Evolutionary conservation across 805 yeast genomes (phyloP).

Genomic region (Kazachstania viticola): DNA sequence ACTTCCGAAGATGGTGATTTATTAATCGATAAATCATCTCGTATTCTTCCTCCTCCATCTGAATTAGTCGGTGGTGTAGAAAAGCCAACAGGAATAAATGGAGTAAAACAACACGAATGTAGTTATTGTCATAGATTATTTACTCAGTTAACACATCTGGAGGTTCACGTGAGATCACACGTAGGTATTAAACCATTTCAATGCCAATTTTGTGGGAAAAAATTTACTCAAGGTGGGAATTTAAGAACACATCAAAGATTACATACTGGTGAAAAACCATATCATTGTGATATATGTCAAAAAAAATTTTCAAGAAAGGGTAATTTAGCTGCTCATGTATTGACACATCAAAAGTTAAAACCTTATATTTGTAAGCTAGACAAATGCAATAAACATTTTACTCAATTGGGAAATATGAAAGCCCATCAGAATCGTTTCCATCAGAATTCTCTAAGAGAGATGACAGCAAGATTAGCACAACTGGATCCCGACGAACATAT

Average conservation of each 20-base stretch:
- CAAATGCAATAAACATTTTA: slow-evolving; percentile 70
- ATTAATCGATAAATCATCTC: slow-evolving; percentile 37
- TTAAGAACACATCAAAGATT: slow-evolving; percentile 72
- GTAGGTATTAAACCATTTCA: slow-evolving; percentile 78
- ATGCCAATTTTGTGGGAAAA: slow-evolving; percentile 67
- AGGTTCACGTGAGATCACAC: slow-evolving; percentile 80
- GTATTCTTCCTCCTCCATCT: slow-evolving; percentile 45
- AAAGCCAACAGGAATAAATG: slow-evolving; percentile 35
- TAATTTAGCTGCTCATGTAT: slow-evolving; percentile 75
- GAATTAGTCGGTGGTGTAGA: slow-evolving; percentile 76
- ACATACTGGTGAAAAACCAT: slow-evolving; percentile 91
- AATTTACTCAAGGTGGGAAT: slow-evolving; percentile 87
- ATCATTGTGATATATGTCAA: slow-evolving; percentile 63
- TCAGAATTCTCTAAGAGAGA: slow-evolving; percentile 48
- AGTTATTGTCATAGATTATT: slow-evolving; percentile 69
- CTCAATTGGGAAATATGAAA: slow-evolving; percentile 88
- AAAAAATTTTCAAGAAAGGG: slow-evolving; percentile 83
- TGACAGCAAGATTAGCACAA: slow-evolving; percentile 59
- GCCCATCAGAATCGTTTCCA: slow-evolving; percentile 91
- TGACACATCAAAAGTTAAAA: slow-evolving; percentile 68
- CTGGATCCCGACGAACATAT: slow-evolving; percentile 37
- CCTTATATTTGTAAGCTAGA: slow-evolving; percentile 76
- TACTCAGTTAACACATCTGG: slow-evolving; percentile 80
- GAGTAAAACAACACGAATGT: slow-evolving; percentile 51
- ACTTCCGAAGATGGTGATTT: slow-evolving; percentile 63